Base-by-base conservation (phyloP, 2,329 filamentous ascomycete genomes). In the Curvularia sp. region DNA sequence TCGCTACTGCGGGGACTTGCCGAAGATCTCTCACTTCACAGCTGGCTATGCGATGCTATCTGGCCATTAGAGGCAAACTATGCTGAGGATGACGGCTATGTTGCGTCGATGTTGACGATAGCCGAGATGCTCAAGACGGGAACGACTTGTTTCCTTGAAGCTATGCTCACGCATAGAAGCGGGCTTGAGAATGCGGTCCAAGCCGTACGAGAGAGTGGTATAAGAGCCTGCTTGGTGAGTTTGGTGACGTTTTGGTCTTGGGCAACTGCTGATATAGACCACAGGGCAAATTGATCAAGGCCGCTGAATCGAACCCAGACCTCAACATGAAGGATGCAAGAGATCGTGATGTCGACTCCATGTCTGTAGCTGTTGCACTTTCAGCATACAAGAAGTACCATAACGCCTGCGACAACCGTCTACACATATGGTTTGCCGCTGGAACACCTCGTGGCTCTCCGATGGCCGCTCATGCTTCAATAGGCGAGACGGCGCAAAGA, bases 351-450 rank as follows among this genome's bases (percentile, higher is more conserved):
- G 56, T 78, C 1, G 58, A 60, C 1, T 67, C 70, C 54, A 78
- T 79, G 77, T 73, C 71, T 35, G 62, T 79, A 18, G 38, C 57
- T 12, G 69, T 71, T 12, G 74, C 75, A 28, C 62, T 79, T 5
- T 52, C 63, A 4, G 75, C 77, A 0, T 71, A 80, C 60, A 18
- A 57, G 42, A 57, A 55, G 15, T 62, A 73, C 55, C 64, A 73
- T 53, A 75, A 73, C 13, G 68, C 74, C 13, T 78, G 70, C 49
- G 70, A 78, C 60, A 76, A 77, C 46, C 76, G 81, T 0, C 72
- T 84, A 20, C 78, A 80, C 26, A 78, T 83, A 12, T 84, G 82
- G 81, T 78, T 81, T 49, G 78, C 81, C 1, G 78, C 78, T 8
- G 77, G 80, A 22, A 83, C 81, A 9, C 81, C 82, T 9, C 75